A percentile compares a stretch with the other conserved stretches of the same genome.
phyloP scores from a whole-genome alignment of 192 early-diverging fungal species.

The Gigaspora rosea region DNA sequence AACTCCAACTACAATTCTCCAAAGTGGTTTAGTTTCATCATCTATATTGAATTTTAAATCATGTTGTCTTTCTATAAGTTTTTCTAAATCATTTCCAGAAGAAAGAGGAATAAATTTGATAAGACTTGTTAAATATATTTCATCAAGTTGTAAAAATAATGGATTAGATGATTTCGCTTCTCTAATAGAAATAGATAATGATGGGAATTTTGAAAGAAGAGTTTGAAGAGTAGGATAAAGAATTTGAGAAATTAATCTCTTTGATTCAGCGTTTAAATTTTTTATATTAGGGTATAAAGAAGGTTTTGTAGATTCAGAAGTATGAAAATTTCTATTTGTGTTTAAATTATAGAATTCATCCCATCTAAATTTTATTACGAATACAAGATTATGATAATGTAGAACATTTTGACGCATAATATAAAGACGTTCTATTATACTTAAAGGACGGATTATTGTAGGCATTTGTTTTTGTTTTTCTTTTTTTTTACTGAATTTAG shows the following conservation, averaged over 20 bases:
- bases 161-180: background rate
- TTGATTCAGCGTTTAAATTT: background rate
- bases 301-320: background rate
- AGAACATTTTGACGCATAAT: background rate
- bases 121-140: conserved; percentile 4
- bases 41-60: background rate
- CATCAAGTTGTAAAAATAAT: background rate
- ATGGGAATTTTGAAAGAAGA: background rate
- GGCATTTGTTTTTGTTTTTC: background rate
- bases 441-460: background rate
- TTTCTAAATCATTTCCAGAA: conserved; percentile 1
- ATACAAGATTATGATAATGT: background rate
- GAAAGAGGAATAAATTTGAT: background rate
- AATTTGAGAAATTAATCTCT: background rate
- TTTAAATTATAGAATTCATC: conserved; percentile 3
- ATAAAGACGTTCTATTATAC: conserved; percentile 12
- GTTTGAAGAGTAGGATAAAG: background rate
- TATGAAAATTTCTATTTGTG: background rate
- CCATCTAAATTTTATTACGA: background rate
- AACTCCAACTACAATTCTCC: conserved; percentile 2
- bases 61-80: background rate
- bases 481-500: no score
- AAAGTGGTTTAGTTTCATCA: conserved; percentile 4
- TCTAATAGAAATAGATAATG: background rate
- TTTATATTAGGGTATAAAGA: background rate